These are phyloP conservation scores for Umbelopsis sp. DNA, from an alignment of 371 early-diverging fungal species.

Conservation along the genomic window DNA sequence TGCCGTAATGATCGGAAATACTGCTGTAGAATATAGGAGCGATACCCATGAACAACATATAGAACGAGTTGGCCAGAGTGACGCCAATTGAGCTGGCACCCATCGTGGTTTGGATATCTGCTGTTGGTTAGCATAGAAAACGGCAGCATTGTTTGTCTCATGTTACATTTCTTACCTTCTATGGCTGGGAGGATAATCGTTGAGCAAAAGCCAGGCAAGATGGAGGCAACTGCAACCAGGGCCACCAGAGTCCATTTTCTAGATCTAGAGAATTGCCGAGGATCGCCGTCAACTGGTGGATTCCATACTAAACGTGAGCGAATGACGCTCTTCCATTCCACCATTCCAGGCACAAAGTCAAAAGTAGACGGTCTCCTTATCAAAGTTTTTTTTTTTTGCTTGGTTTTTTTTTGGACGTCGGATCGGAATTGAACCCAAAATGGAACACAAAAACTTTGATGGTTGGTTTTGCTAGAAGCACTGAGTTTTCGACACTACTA, in stretches of 20 bases:
- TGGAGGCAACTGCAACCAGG: constrained; percentile 47
- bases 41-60: constrained; percentile 67
- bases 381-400: background rate
- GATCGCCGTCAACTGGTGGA: constrained; percentile 27
- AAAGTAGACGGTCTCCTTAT: background rate
- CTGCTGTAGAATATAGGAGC: constrained; percentile 72
- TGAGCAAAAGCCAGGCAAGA: constrained; percentile 55
- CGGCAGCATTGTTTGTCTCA: constrained; percentile 22
- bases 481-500: too few relatives aligned
- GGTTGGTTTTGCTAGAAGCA: too few relatives aligned
- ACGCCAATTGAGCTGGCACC: constrained; percentile 45
- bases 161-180: constrained; percentile 26
- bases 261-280: constrained; percentile 40
- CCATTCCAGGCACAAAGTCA: background rate
- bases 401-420: background rate
- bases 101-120: constrained; percentile 4
- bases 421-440: background rate
- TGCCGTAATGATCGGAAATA: constrained; percentile 70
- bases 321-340: background rate
- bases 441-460: background rate
- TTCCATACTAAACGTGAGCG: constrained; percentile 5
- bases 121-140: constrained; percentile 16
- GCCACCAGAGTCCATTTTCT: constrained; percentile 40
- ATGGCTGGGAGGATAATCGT: constrained; percentile 35
- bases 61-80: constrained; percentile 62